Conservation (phyloP, 2,329 filamentous ascomycete genomes). For the Penicillium expansum region DNA sequence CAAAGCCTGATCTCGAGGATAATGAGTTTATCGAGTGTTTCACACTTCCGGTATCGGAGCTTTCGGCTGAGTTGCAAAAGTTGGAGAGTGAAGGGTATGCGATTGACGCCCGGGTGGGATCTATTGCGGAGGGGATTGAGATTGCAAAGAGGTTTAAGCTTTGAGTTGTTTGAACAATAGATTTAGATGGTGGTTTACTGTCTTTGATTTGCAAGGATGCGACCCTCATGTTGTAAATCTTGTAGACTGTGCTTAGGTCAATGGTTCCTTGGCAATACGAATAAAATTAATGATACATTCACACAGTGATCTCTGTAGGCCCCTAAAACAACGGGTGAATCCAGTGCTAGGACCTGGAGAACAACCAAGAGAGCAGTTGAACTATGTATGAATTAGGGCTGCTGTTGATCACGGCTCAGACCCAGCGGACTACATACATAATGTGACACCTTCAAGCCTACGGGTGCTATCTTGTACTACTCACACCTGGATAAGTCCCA, state of each 20-base stretch:
- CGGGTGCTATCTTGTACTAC: background rate
- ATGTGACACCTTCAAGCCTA: background rate
- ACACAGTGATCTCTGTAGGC: background rate
- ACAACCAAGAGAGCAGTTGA: background rate
- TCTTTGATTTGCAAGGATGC: background rate
- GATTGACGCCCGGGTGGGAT: conserved; percentile 74
- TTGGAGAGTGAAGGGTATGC: conserved; percentile 70
- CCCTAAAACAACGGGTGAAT: no score
- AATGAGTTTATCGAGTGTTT: conserved; percentile 81
- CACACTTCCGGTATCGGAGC: conserved; percentile 59
- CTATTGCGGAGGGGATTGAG: conserved; percentile 73
- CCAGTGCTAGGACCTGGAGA: background rate
- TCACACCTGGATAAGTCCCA: background rate
- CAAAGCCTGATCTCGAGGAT: conserved; percentile 68
- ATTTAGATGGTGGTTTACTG: background rate
- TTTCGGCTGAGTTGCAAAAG: conserved; percentile 65
- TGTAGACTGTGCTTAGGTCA: background rate
- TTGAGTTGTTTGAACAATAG: background rate
- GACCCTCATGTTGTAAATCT: background rate
- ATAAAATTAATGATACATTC: background rate
- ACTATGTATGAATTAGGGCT: background rate
- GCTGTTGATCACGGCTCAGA: background rate
- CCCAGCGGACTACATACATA: background rate
- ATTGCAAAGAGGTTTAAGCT: conserved; percentile 55
- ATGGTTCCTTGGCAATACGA: background rate